Percentiles rank a stretch among this genome's conserved stretches.
These are phyloP conservation scores for Draba incana DNA, from an alignment of 345 rosid species.

Conservation along the genomic window DNA sequence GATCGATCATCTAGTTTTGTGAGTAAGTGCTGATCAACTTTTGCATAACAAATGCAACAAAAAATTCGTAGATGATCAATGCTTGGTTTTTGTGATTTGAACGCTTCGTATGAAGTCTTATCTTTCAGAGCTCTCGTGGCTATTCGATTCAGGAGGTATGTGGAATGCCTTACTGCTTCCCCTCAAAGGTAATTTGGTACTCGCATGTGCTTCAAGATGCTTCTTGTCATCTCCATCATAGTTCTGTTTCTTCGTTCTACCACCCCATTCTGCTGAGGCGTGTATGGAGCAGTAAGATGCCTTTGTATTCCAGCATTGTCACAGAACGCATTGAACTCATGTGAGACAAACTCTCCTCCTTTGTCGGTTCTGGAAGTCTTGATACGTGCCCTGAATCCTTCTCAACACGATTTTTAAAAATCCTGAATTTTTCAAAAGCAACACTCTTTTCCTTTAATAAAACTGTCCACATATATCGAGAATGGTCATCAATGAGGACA, in stretches of 20 bases:
- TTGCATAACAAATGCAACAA: background rate
- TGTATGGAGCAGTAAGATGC: background rate
- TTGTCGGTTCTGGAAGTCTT: background rate
- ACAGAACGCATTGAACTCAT: background rate
- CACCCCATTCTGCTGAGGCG: background rate
- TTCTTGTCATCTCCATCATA: background rate
- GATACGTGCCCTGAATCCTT: fast-evolving
- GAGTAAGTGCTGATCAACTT: background rate
- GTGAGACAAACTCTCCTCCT: background rate
- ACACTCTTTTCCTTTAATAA: background rate
- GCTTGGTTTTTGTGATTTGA: background rate
- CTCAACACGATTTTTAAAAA: fast-evolving
- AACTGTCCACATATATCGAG: background rate
- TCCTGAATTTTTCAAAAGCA: background rate
- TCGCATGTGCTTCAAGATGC: background rate
- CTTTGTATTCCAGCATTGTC: fast-evolving
- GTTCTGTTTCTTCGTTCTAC: background rate
- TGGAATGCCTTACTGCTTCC: background rate
- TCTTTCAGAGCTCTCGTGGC: background rate
- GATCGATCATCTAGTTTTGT: background rate
- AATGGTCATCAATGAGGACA: background rate
- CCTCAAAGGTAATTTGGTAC: background rate
- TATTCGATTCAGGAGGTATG: background rate
- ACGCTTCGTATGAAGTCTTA: background rate
- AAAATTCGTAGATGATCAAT: background rate